Evolutionary conservation across 768 basidiomycete genomes (phyloP), one percentile per base, ranked within the genome.

Genomic region (Sarcodon aspratus): DNA sequence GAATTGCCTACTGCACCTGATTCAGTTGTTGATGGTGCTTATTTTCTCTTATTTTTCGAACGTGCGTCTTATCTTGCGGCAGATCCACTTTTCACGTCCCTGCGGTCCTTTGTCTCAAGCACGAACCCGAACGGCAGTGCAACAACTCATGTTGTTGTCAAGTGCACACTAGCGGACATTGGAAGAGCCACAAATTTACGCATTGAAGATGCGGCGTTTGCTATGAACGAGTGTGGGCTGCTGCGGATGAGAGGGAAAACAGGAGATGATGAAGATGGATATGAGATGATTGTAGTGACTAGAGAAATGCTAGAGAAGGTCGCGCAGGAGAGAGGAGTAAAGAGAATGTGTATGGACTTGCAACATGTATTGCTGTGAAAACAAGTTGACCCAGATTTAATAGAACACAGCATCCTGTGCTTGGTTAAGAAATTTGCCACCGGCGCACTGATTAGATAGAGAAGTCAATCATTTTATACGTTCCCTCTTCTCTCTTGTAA

Each of bases 191-290:
- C 89, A 44, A 83, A 87, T 63, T 68, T 98, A 47, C 76, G 88
- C 1, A 63, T 81, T 0, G 90, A 96, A 48, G 95, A 98, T 61
- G 79, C 82, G 0, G 85, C 90, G 0, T 93, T 90, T 64, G 90
- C 93, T 2, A 63, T 98, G 55, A 83, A 86, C 49, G 91, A 94
- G 60, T 83, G 86, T 51, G 91, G 92, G 31, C 63, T 97, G 48
- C 70, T 96, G 13, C 67, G 64, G 48, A 67, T 72, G 36, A 61
- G 75, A 47, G 65, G 69, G 45, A 50, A 50, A 44, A 57, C 49
- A 36, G 57, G 57, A 38, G 60, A 59, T 48, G 57, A 38, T 48
- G 63, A 56, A 13, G 61, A 69, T 50, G 67, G 69, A 17, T 72
- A 73, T 52, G 71, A 73, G 51, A 73, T 76, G 45, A 47, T 85